A percentile compares a stretch with the other conserved stretches of the same genome.
Evolutionary conservation across 108 stramenopile genomes (phyloP).

Genomic region (Nitzschia putrida): DNA sequence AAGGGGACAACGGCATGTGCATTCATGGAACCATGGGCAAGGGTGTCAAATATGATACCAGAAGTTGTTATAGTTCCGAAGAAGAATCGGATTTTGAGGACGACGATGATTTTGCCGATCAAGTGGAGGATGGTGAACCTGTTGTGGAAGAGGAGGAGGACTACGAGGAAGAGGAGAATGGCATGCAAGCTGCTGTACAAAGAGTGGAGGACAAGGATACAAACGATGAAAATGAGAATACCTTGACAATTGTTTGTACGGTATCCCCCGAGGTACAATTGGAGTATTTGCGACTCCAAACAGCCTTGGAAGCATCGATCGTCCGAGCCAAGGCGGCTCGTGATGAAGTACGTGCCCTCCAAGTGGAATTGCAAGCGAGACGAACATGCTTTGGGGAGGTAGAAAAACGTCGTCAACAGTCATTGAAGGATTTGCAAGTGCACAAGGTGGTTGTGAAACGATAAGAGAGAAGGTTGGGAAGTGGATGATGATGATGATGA

Average conservation of each 20-base stretch:
- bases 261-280: background rate
- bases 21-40: constrained; percentile 5
- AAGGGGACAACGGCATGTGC: background rate
- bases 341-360: background rate
- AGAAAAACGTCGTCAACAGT: background rate
- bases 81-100: no score
- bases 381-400: background rate
- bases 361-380: background rate
- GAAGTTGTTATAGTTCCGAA: background rate
- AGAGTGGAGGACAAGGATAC: background rate
- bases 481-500: no score
- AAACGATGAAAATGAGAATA: background rate
- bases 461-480: background rate
- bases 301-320: background rate
- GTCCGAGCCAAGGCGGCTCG: constrained; percentile 1
- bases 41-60: background rate
- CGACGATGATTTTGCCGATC: background rate
- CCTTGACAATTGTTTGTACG: background rate
- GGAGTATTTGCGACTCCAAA: background rate
- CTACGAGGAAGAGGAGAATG: background rate
- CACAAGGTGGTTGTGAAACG: constrained; percentile 2
- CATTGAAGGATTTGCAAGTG: background rate
- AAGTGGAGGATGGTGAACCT: background rate
- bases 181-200: background rate
- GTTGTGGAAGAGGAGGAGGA: no score